Conservation (phyloP, 2,329 filamentous ascomycete genomes). For the Hypoxylon sp. region DNA sequence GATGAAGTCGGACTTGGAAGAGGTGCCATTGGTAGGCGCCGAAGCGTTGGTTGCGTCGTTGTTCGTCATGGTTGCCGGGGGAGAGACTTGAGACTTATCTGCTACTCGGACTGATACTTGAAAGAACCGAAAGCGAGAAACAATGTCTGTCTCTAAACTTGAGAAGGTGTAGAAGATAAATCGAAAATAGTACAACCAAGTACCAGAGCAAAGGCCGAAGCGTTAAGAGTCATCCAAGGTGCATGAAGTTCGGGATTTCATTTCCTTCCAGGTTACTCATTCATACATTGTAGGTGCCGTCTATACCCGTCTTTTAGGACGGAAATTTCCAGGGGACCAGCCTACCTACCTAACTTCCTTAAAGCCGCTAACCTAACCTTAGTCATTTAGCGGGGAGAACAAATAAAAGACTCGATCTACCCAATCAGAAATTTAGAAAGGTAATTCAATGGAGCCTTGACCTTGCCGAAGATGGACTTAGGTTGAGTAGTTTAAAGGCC, state of each 20-base stretch:
- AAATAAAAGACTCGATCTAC: constrained; percentile 19
- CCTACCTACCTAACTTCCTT: constrained; percentile 3
- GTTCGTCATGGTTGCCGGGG: constrained; percentile 45
- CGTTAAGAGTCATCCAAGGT: constrained; percentile 6
- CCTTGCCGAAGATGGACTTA: constrained; percentile 32
- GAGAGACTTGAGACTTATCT: too few relatives aligned
- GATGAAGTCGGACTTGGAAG: constrained; percentile 74
- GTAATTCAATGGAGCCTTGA: constrained; percentile 21
- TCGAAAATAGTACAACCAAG: not conserved
- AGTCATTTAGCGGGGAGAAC: constrained; percentile 25
- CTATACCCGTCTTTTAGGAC: constrained; percentile 27
- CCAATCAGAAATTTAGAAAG: constrained; percentile 36
- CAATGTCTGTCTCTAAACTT: not conserved
- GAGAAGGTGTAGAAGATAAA: not conserved
- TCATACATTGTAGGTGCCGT: constrained; percentile 27
- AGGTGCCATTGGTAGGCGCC: constrained; percentile 44
- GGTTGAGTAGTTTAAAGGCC: constrained; percentile 28
- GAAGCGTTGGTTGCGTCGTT: constrained; percentile 40
- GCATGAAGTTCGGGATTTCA: constrained; percentile 9
- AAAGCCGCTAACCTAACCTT: not conserved
- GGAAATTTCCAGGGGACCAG: constrained; percentile 26
- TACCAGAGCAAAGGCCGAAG: not conserved
- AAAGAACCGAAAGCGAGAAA: not conserved
- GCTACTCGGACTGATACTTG: constrained; percentile 1
- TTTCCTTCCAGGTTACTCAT: too few relatives aligned